phyloP scores from a whole-genome alignment of 345 rosid species.

The Acer saccharum region DNA sequence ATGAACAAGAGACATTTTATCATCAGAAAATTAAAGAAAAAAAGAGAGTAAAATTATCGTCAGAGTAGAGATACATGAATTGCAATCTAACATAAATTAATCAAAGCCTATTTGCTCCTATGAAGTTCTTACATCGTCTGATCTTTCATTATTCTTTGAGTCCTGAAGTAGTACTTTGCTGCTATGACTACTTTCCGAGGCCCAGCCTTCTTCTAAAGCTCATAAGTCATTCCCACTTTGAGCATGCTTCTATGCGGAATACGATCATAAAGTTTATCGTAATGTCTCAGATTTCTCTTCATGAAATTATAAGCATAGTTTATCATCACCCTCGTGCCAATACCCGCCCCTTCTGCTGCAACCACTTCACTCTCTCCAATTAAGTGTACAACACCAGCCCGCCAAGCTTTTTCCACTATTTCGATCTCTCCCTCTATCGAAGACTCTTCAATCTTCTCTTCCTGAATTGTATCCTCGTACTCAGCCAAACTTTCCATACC shows the following conservation, averaged over 20 bases:
- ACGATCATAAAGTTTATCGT: conserved; percentile 23
- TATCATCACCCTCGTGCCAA: conserved; percentile 26
- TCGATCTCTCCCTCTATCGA: conserved; percentile 22
- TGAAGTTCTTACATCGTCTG: too few relatives aligned
- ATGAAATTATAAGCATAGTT: conserved; percentile 36
- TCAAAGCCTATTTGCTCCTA: too few relatives aligned
- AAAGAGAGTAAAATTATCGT: too few relatives aligned
- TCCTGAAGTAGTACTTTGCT: too few relatives aligned
- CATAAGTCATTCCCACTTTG: conserved; percentile 47
- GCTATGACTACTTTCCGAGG: too few relatives aligned
- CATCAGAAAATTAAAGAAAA: too few relatives aligned
- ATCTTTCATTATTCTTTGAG: too few relatives aligned
- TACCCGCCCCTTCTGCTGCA: conserved; percentile 26
- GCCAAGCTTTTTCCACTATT: conserved; percentile 32
- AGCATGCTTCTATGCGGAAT: conserved; percentile 40
- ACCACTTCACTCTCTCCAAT: conserved; percentile 42
- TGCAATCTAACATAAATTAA: too few relatives aligned
- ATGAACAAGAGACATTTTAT: too few relatives aligned
- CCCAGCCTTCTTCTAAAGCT: conserved; percentile 24
- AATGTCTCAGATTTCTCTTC: conserved; percentile 35
- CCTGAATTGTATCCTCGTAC: conserved; percentile 13
- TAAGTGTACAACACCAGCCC: conserved; percentile 39
- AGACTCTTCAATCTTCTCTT: conserved; percentile 14
- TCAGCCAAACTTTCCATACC: neutral
- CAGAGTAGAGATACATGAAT: too few relatives aligned